Percentiles rank a stretch among this genome's conserved stretches.
Conservation (phyloP, 2,329 filamentous ascomycete genomes). For the Blumeria hordei region DNA sequence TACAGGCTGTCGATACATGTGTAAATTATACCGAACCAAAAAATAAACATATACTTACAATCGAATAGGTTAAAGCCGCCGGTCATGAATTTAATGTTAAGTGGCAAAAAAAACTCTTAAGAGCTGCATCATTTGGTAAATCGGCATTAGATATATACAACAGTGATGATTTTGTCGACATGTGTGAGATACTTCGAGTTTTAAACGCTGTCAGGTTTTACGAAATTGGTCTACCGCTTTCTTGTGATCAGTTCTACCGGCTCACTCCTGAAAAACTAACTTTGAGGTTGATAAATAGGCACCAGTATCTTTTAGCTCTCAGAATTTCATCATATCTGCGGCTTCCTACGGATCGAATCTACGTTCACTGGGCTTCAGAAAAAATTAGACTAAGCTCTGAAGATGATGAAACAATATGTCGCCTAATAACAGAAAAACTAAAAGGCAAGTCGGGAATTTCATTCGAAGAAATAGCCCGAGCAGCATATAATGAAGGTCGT, state of each 20-base stretch:
- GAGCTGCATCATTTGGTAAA: conserved; percentile 91
- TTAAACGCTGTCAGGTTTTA: conserved; percentile 84
- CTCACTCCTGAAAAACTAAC: conserved; percentile 79
- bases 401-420: conserved; percentile 71
- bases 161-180: conserved; percentile 95
- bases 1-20: conserved; percentile 82
- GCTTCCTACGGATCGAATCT: conserved; percentile 69
- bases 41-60: conserved; percentile 4
- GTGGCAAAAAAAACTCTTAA: conserved; percentile 91
- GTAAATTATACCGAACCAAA: conserved; percentile 14
- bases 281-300: conserved; percentile 60
- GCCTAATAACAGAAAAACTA: conserved; percentile 64
- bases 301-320: conserved; percentile 76
- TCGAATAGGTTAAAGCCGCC: conserved; percentile 43
- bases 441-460: conserved; percentile 79
- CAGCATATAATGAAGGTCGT: conserved; percentile 84
- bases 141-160: conserved; percentile 94
- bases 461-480: conserved; percentile 78
- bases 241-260: conserved; percentile 81
- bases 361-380: conserved; percentile 88
- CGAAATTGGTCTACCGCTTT: conserved; percentile 69
- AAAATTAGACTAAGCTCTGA: conserved; percentile 72
- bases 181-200: conserved; percentile 82
- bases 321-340: conserved; percentile 71
- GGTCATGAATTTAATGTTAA: conserved; percentile 74